A percentile compares a stretch with the other conserved stretches of the same genome.
Conservation (phyloP, 2,329 filamentous ascomycete species). For the Talaromyces sp. region DNA sequence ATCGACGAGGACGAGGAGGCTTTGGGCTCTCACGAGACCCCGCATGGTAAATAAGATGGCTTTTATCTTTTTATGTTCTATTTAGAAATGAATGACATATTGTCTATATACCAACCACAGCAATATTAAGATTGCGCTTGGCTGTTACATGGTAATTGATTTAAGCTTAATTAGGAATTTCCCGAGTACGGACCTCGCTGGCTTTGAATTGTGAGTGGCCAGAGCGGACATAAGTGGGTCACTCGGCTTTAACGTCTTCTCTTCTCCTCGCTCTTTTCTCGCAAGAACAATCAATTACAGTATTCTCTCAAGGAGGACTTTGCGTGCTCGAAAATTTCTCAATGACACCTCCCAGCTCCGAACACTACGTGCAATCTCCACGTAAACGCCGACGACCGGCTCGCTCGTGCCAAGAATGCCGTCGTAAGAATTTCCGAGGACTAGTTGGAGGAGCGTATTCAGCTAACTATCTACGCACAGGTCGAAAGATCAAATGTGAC, state of each 20-base stretch:
- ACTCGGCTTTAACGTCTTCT: background rate
- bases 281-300: background rate
- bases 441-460: background rate
- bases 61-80: background rate
- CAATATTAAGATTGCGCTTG: background rate
- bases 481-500: background rate
- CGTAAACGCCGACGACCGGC: background rate
- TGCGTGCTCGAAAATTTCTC: background rate
- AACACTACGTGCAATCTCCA: background rate
- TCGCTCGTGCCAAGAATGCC: background rate
- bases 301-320: background rate
- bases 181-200: background rate
- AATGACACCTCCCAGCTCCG: background rate
- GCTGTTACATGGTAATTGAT: background rate
- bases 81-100: background rate
- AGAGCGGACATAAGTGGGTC: background rate
- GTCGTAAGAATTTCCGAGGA: background rate
- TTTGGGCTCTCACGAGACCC: background rate
- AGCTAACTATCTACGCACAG: background rate
- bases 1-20: constrained; percentile 43
- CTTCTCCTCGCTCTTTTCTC: background rate
- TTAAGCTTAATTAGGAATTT: background rate
- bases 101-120: background rate
- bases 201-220: background rate
- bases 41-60: background rate